A percentile compares a stretch with the other conserved stretches of the same genome.
Evolutionary conservation across 148 eudicot species (phyloP).

Genomic region (Rhododendron simsii): DNA sequence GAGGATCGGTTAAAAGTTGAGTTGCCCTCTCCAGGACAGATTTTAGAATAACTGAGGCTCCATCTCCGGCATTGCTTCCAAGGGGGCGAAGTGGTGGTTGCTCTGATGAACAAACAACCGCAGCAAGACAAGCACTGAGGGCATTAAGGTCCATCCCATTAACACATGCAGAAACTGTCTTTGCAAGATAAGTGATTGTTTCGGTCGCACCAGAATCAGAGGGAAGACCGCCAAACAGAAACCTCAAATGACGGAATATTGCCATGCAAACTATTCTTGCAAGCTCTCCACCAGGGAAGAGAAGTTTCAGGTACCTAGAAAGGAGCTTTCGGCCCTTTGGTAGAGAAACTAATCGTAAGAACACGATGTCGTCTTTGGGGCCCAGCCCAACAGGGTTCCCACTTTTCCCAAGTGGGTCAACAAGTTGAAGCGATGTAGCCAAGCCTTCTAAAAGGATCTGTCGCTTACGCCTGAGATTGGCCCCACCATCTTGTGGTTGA

Average conservation of each 20-base stretch:
- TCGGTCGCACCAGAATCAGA: constrained; percentile 44
- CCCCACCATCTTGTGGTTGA: constrained; percentile 76
- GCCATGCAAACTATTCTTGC: constrained; percentile 85
- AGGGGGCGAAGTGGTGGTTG: constrained; percentile 94
- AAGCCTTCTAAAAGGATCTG: constrained; percentile 68
- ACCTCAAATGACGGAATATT: constrained; percentile 87
- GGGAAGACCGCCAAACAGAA: constrained; percentile 67
- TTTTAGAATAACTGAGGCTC: constrained; percentile 68
- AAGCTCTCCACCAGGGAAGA: constrained; percentile 62
- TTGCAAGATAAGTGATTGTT: constrained; percentile 48
- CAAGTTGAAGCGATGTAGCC: constrained; percentile 78
- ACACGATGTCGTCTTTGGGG: constrained; percentile 74
- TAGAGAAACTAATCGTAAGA: constrained; percentile 66
- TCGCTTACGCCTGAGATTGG: constrained; percentile 57
- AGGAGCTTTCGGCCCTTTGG: constrained; percentile 89
- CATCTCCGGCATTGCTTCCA: constrained; percentile 84
- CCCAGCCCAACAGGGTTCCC: constrained; percentile 48
- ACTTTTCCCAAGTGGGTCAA: constrained; percentile 75
- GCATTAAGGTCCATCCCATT: constrained; percentile 73
- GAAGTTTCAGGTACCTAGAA: constrained; percentile 55
- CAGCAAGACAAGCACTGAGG: constrained; percentile 91
- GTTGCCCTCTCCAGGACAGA: constrained; percentile 79
- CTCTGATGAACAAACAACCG: constrained; percentile 88
- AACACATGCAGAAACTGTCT: constrained; percentile 51
- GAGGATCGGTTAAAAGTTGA: constrained; percentile 52